Evolutionary conservation across 305 asterid species (phyloP).

Genomic region (Coffea humblotiana): DNA sequence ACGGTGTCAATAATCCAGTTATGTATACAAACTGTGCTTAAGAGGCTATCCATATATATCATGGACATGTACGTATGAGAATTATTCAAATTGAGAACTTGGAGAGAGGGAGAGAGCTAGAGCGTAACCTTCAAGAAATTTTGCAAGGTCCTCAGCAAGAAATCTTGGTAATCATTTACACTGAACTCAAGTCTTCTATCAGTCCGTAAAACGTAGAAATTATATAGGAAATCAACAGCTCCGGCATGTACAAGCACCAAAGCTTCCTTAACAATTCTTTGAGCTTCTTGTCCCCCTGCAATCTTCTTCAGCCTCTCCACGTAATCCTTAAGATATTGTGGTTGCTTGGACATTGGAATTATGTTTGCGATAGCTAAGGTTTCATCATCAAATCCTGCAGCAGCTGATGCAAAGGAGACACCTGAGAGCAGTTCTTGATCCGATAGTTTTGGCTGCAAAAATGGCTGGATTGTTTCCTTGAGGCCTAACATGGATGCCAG

Average conservation of each 20-base stretch:
- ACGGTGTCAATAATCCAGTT: too few relatives aligned
- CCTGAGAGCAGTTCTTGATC: conserved; percentile 51
- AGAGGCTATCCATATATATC: too few relatives aligned
- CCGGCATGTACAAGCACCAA: conserved; percentile 63
- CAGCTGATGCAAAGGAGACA: conserved; percentile 73
- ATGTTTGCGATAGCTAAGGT: conserved; percentile 39
- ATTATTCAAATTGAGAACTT: too few relatives aligned
- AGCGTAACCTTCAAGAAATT: conserved; percentile 46
- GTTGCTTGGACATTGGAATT: conserved; percentile 50
- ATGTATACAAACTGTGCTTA: too few relatives aligned
- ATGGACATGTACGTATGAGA: background rate
- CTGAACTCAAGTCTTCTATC: conserved; percentile 41
- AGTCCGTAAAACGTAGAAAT: conserved; percentile 42
- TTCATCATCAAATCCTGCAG: conserved; percentile 64
- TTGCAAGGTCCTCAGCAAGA: conserved; percentile 38
- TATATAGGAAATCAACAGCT: conserved; percentile 52
- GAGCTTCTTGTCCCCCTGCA: conserved; percentile 40
- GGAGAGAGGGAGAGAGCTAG: background rate
- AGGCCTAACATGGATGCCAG: conserved; percentile 55
- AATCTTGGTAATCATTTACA: conserved; percentile 45
- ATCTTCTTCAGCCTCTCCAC: conserved; percentile 37
- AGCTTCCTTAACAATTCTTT: conserved; percentile 35
- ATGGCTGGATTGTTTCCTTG: conserved; percentile 63
- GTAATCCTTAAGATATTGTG: conserved; percentile 33
- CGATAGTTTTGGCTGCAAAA: conserved; percentile 47